Base-by-base conservation (phyloP, 2,329 filamentous ascomycete species). In the Fusarium goolgardi region DNA sequence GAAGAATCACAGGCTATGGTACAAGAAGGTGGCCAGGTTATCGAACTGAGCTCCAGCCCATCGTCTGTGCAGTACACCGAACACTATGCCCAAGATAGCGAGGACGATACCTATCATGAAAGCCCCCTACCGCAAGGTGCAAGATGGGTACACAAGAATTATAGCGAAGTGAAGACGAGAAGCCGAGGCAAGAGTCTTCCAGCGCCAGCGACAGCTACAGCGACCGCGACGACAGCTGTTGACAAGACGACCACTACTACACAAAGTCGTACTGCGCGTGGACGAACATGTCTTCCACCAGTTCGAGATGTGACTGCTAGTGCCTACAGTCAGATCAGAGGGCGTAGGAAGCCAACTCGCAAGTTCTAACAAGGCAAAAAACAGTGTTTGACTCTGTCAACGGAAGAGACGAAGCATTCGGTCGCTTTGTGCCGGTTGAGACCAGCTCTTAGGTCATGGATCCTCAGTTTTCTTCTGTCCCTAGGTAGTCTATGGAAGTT, bases 11-110 rank as follows among this genome's bases (percentile, higher is more conserved):
- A 67, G 1, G 78, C 75, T 50, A 44, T 56, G 21, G 43, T 75
- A 29, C 77, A 73, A 9, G 67, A 71, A n/a, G 76, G 74, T 7
- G 78, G 71, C 25, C 75, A 79, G 59, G 72, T 77, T 32, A 74
- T 80, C 25, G 62, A 73, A 18, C 29, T 79, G 40, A 74, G 71
- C 37, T 78, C 77, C 10, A 76, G 73, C 51, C 66, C 75, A 5
- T 40, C 52, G 35, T 67, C 69, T 21, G 57, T 59, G 29, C 62
- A 65, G 20, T 69, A 66, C 52, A 45, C 44, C 18, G 71, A 72
- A 43, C 40, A 71, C 39, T 71, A 71, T 35, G 67, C 67, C 2
- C 58, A 72, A 13, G 61, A 75, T 27, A 68, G 58, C 27, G 55
- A 64, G 18, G 74, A 73, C 37, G 67, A 59, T 31, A 69, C 72